These are phyloP conservation scores for Acacia confusa DNA, from an alignment of 306 rosid genomes.

Conservation along the genomic window DNA sequence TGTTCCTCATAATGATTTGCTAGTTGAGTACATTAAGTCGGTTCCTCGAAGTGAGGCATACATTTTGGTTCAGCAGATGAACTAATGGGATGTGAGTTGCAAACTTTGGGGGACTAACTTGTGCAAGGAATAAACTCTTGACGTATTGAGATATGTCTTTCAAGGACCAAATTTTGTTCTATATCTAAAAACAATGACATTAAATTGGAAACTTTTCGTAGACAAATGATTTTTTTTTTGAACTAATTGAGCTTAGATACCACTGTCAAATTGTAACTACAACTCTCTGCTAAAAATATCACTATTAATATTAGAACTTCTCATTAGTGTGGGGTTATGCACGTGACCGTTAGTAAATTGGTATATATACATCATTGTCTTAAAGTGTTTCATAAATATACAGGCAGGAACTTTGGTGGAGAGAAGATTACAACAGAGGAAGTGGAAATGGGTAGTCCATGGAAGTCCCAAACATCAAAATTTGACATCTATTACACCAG, in stretches of 20 bases:
- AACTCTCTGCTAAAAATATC: background rate
- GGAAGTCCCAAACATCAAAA: slow-evolving; percentile 75
- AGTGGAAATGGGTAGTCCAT: slow-evolving; percentile 91
- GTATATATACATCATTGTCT: slow-evolving; percentile 3
- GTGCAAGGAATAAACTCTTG: background rate
- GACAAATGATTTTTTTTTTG: background rate
- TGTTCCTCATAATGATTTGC: background rate
- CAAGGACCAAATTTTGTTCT: background rate
- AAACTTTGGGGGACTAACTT: background rate
- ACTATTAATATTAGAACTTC: background rate
- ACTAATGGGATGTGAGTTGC: background rate
- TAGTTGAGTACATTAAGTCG: background rate
- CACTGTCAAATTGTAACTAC: background rate
- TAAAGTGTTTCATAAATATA: slow-evolving; percentile 14
- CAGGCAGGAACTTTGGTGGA: slow-evolving; percentile 85
- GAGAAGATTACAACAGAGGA: slow-evolving; percentile 79
- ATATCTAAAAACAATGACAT: background rate
- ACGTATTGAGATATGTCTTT: background rate
- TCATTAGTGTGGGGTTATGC: background rate
- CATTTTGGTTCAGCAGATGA: background rate
- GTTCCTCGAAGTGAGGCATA: background rate
- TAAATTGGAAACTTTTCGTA: background rate
- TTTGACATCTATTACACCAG: slow-evolving; percentile 67
- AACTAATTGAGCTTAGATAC: background rate
- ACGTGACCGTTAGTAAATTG: background rate